Evolutionary conservation across 2,329 filamentous ascomycete species (phyloP), one percentile per base, ranked within the genome.

Genomic region (Pseudogymnoascus sp.): DNA sequence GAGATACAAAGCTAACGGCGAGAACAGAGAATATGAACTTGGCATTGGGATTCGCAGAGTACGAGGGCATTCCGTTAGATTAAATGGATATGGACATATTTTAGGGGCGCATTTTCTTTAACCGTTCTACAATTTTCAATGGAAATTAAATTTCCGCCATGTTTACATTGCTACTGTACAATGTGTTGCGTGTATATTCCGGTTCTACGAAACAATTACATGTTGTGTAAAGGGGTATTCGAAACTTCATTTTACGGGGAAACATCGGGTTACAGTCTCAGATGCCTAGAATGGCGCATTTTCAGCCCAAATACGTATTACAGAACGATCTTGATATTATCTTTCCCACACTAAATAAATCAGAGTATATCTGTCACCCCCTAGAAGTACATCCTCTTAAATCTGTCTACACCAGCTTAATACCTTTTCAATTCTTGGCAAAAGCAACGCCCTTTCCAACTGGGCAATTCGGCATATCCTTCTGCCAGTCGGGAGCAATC

Each of bases 1-100:
- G 5, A 55, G 49, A 35, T 55, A 18, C 23, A 37, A 40, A 9
- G 40, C 67, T 69, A 63, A 67, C 61, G 33, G 18, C 25, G 4
- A 18, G 21, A 55, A 66, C 72, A 89, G 87, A 96, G 81, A 96
- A 96, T 77, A 95, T 96, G 90, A 96, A 96, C 76, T 80, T 96
- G 63, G 88, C 90, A n/a, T 82, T 96, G 9, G 91, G 91, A 52
- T 96, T 93, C 73, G 87, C 85, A 52, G 91, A 96, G 78, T 96
- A 91, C 72, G 89, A 96, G 73, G 91, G 91, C 41, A 96, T 96
- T 68, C 91, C 91, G 59, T 69, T 73, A 40, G 72, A 73, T 62
- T 73, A 72, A 64, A 35, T 55, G 16, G 28, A 35, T 55, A 55
- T 14, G 28, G 49, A 28, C 49, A 35, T 55, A 55, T 55, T 1